Evolutionary conservation across 352 stramenopile genomes (phyloP), one percentile per base, ranked within the genome.

Genomic region (Globisporangium rhizosaccharum): DNA sequence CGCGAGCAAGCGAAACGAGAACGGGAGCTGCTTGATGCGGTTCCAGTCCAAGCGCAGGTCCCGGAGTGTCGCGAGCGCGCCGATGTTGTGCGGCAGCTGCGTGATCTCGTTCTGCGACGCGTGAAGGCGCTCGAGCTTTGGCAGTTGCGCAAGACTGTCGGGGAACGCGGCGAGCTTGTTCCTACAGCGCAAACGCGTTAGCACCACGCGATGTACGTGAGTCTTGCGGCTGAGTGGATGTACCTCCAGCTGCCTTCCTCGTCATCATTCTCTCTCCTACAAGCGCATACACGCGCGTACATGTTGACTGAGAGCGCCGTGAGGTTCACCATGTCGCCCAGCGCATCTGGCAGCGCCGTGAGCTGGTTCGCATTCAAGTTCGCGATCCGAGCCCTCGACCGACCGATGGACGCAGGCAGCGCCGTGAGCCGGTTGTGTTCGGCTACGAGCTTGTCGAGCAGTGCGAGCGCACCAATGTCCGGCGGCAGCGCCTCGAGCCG

Each of bases 11-110:
- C 77, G 75, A 26, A 90, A 84, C 1, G 77, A 87, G 59, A 87
- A 87, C 0, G 79, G 79, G 23, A 90, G 71, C 53, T 87, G 76
- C 41, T 68, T 73, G 47, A 90, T 70, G 2, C 37, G 53, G 56
- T 90, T 90, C 77, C 77, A 90, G 55, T 90, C 79, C 17, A 90
- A 56, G 0, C 77, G 72, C 0, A 87, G 53, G n/a, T 82, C 72
- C 26, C 68, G 66, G 8, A 89, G 74, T 0, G 65, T 56, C 12
- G 66, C 51, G 18, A 89, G 72, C 25, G 73, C 64, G 0, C 79
- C 79, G 42, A 89, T 75, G 25, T 64, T 75, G 18, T 79, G 73
- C 0, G 79, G 79, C 6, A 89, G 48, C 18, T 55, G 58, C 1
- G 44, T 39, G n/a, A 89, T 47, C 23, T 68, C 53, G 42, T 89